Base-by-base conservation (phyloP, 495 filamentous ascomycete species). In the Astrothelium macrocarpum region DNA sequence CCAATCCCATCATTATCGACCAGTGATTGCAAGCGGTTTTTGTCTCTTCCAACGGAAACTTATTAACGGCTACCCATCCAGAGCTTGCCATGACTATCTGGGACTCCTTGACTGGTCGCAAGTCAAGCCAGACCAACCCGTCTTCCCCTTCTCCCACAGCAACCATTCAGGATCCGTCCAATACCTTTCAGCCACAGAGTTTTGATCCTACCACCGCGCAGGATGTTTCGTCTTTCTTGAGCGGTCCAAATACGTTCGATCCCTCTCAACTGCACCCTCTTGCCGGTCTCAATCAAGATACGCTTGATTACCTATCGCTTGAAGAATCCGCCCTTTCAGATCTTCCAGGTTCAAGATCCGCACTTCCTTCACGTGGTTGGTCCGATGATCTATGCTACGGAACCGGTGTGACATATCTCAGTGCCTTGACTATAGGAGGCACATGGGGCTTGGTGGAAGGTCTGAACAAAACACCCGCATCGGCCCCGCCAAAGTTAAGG, bases 331-430 rank as follows among this genome's bases (percentile, higher is more conserved):
- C 87, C 12, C 87, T 97, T 53, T 92, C 91, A 42, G 82, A 92
- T 70, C 82, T 95, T n/a, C 90, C 94, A 59, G 92, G 91, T 70
- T 80, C 84, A 45, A 87, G 87, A 63, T 90, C 91, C 16, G 87
- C 90, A 39, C 83, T 98, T 36, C 95, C 95, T 3, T 96, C 91
- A 31, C 87, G 95, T 72, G 94, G 94, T 68, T 98, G 95, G 86
- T 94, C 90, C 59, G 94, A 98, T 73, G 94, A 98, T 75, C 85
- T 98, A 59, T 97, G 94, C 77, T 98, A 98, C 73, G 95, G 95
- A 70, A 91, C 93, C 28, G 94, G 94, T 62, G 86, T 92, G 39
- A 95, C 90, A 67, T 98, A 98, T 75, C 82, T 98, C 60, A 79
- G 86, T 12, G 94, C 87, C 0, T 79, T 98, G 66, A 82, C 89